phyloP scores from a whole-genome alignment of 768 basidiomycete species.

The Kwoniella europaea region DNA sequence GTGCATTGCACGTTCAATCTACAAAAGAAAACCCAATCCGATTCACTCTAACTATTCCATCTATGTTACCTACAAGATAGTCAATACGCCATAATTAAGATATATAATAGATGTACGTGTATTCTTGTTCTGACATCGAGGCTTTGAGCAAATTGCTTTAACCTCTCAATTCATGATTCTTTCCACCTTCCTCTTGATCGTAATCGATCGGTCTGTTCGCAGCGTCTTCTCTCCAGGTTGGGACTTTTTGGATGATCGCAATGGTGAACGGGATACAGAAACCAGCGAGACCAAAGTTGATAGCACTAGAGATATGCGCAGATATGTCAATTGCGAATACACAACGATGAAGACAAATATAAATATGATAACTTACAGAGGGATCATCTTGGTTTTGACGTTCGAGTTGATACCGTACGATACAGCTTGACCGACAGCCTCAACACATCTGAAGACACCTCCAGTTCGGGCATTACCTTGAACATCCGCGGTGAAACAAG shows the following conservation, averaged over 20 bases:
- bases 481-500: conserved; percentile 21
- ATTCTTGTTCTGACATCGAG: background rate
- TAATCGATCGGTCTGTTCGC: conserved; percentile 3
- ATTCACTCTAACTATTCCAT: too few species aligned
- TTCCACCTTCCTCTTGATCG: background rate
- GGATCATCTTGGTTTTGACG: conserved; percentile 8
- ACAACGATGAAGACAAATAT: too few species aligned
- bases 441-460: conserved; percentile 31
- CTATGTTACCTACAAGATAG: background rate
- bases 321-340: too few species aligned
- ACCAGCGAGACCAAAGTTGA: conserved; percentile 12
- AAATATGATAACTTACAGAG: conserved; percentile 1
- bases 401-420: conserved; percentile 33
- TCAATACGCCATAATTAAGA: background rate
- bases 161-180: background rate
- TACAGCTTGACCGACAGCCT: conserved; percentile 33
- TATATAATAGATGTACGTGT: background rate
- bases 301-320: background rate
- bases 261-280: conserved; percentile 8
- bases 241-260: conserved; percentile 10
- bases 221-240: conserved; percentile 8
- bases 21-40: too few species aligned
- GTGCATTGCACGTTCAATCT: too few species aligned
- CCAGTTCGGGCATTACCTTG: conserved; percentile 26
- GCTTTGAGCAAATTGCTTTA: background rate